Conservation (phyloP, 495 filamentous ascomycete genomes). For the Geopyxis carbonaria region DNA sequence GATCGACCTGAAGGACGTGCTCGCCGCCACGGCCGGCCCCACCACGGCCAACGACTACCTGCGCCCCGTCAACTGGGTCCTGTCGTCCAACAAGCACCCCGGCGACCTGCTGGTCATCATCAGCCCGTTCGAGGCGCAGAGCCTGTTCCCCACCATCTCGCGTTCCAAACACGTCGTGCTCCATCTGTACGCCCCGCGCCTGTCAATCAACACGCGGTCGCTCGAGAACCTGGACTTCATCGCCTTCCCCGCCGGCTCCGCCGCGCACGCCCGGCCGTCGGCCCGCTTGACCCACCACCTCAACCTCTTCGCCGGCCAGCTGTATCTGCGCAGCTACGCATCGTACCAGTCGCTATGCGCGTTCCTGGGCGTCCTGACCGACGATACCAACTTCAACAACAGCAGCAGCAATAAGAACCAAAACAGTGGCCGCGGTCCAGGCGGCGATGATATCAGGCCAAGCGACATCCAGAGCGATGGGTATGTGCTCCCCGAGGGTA, state of each 20-base stretch:
- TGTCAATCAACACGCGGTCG: too few species aligned
- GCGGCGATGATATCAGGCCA: too few species aligned
- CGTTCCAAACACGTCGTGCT: conserved; percentile 28
- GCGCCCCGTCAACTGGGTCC: conserved; percentile 43
- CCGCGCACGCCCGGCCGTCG: conserved; percentile 22
- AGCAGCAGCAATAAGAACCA: too few species aligned
- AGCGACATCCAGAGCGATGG: too few species aligned
- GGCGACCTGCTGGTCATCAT: conserved; percentile 44
- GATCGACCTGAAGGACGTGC: conserved; percentile 19
- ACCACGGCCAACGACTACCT: conserved; percentile 44
- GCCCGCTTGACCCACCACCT: too few species aligned
- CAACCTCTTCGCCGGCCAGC: conserved; percentile 50
- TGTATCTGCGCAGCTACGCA: too few species aligned
- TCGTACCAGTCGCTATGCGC: too few species aligned
- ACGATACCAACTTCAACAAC: too few species aligned
- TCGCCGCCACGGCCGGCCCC: too few species aligned
- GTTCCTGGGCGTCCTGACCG: too few species aligned
- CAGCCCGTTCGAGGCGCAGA: conserved; percentile 46
- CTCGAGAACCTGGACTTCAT: conserved; percentile 28
- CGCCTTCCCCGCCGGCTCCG: conserved; percentile 27
- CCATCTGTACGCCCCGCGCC: conserved; percentile 42
- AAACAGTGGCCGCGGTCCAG: too few species aligned
- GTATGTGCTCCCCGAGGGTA: too few species aligned
- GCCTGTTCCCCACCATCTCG: conserved; percentile 29
- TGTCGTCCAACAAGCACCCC: conserved; percentile 18